Conservation (phyloP, 202 grass and related monocot species). For the Schoenoplectus tabernaemontani region DNA sequence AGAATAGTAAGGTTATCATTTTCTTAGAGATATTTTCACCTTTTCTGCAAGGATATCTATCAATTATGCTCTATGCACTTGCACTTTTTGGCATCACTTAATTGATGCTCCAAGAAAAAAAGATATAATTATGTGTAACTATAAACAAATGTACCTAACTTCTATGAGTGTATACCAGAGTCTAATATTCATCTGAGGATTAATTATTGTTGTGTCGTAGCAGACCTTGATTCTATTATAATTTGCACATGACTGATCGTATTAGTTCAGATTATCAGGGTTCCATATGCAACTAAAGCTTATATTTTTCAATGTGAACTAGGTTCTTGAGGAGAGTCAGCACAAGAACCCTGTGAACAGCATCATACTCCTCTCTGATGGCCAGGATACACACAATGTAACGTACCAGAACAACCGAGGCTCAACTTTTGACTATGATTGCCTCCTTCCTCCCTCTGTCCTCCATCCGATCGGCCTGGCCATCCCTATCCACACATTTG, state of each 20-base stretch:
- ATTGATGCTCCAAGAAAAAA: too few species aligned
- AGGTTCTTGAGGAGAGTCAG: conserved; percentile 34
- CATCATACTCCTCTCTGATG: conserved; percentile 65
- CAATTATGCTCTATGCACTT: too few species aligned
- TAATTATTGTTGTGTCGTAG: neutral
- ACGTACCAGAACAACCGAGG: neutral
- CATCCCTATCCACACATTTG: conserved; percentile 64
- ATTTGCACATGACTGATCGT: neutral
- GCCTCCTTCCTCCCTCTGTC: conserved; percentile 53
- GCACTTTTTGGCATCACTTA: too few species aligned
- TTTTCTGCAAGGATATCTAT: too few species aligned
- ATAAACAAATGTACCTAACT: too few species aligned
- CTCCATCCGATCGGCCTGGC: neutral
- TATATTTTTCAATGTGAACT: neutral
- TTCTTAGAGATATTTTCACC: too few species aligned
- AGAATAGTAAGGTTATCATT: too few species aligned
- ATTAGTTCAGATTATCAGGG: neutral
- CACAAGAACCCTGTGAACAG: conserved; percentile 43
- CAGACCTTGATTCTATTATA: neutral
- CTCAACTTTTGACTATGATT: conserved; percentile 27
- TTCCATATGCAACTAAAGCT: neutral
- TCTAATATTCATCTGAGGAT: neutral
- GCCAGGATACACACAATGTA: conserved; percentile 52
- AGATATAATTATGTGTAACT: too few species aligned
- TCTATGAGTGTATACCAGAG: neutral